A percentile compares a stretch with the other conserved stretches of the same genome.
These are phyloP conservation scores for Tremella yokohamensis DNA, from an alignment of 768 basidiomycete species.

Conservation along the genomic window DNA sequence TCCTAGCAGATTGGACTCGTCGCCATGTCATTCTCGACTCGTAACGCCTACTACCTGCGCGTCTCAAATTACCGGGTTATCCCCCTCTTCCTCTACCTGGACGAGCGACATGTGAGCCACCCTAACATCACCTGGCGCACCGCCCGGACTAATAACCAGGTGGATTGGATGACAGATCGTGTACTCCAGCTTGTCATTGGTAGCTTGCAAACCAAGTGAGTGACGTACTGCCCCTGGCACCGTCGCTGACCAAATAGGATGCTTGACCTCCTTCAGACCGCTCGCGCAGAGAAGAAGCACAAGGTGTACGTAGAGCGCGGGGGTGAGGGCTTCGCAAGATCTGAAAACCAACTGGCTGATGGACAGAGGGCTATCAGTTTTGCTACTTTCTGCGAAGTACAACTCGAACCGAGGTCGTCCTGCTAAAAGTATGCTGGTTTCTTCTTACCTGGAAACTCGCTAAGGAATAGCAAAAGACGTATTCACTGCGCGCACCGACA, in stretches of 20 bases:
- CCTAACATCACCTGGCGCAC: neutral
- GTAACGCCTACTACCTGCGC: slow-evolving; percentile 79
- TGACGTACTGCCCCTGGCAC: slow-evolving; percentile 49
- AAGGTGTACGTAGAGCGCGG: slow-evolving; percentile 80
- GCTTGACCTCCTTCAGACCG: slow-evolving; percentile 25
- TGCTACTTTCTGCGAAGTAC: slow-evolving; percentile 82
- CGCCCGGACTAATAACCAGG: slow-evolving; percentile 17
- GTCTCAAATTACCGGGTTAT: slow-evolving; percentile 68
- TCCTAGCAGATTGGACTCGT: no score
- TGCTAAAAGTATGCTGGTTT: slow-evolving; percentile 65
- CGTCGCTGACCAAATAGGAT: slow-evolving; percentile 54
- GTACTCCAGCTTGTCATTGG: slow-evolving; percentile 74
- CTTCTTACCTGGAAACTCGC: neutral
- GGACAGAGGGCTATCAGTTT: slow-evolving; percentile 77
- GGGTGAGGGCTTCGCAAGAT: slow-evolving; percentile 55
- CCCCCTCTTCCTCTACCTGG: slow-evolving; percentile 84
- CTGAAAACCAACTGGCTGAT: slow-evolving; percentile 1
- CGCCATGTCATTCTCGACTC: slow-evolving; percentile 63
- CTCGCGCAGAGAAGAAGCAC: slow-evolving; percentile 58
- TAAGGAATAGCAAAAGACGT: slow-evolving; percentile 31
- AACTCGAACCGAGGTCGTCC: slow-evolving; percentile 69
- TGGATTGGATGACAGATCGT: slow-evolving; percentile 81
- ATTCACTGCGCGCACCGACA: slow-evolving; percentile 33
- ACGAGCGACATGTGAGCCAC: slow-evolving; percentile 66
- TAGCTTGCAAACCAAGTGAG: slow-evolving; percentile 70